phyloP scores from a whole-genome alignment of 768 basidiomycete genomes.

The Steccherinum ochraceum region DNA sequence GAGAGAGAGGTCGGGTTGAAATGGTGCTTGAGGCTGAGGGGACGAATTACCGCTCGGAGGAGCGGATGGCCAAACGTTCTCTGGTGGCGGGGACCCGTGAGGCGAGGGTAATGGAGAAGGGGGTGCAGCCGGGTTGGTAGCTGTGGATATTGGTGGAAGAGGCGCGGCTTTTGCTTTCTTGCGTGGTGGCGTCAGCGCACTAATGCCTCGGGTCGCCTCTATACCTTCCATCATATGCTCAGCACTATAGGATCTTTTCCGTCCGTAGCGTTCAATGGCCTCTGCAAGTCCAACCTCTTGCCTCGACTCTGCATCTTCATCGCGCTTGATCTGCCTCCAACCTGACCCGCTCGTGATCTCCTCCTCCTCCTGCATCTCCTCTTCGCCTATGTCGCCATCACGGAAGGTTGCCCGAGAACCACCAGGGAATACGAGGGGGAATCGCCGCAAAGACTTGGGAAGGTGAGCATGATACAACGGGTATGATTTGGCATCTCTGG shows the following conservation, averaged over 20 bases:
- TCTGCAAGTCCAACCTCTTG: constrained; percentile 63
- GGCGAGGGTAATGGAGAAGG: constrained; percentile 84
- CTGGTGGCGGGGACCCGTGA: constrained; percentile 75
- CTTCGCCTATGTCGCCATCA: constrained; percentile 57
- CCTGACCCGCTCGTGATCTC: constrained; percentile 57
- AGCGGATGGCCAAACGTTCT: constrained; percentile 73
- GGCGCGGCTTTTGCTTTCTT: constrained; percentile 71
- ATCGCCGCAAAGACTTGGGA: constrained; percentile 66
- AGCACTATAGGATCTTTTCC: constrained; percentile 48
- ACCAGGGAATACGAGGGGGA: constrained; percentile 76
- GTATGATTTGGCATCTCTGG: constrained; percentile 75
- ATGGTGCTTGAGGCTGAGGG: constrained; percentile 58
- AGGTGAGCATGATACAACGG: constrained; percentile 71
- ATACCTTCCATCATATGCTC: constrained; percentile 72
- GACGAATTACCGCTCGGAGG: constrained; percentile 76
- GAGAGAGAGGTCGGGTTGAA: constrained; percentile 78
- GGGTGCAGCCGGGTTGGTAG: constrained; percentile 67
- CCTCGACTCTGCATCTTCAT: constrained; percentile 44
- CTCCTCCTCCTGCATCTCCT: constrained; percentile 69
- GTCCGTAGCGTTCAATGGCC: constrained; percentile 76
- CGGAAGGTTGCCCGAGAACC: constrained; percentile 76
- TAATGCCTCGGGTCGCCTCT: constrained; percentile 46
- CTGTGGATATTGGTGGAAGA: constrained; percentile 50
- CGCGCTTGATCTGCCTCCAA: constrained; percentile 71
- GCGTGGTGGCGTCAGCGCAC: constrained; percentile 48